Percentiles rank a stretch among this genome's conserved stretches.
phyloP scores from a whole-genome alignment of 2,329 filamentous ascomycete species.

The Plectosphaerella cucumerina region DNA sequence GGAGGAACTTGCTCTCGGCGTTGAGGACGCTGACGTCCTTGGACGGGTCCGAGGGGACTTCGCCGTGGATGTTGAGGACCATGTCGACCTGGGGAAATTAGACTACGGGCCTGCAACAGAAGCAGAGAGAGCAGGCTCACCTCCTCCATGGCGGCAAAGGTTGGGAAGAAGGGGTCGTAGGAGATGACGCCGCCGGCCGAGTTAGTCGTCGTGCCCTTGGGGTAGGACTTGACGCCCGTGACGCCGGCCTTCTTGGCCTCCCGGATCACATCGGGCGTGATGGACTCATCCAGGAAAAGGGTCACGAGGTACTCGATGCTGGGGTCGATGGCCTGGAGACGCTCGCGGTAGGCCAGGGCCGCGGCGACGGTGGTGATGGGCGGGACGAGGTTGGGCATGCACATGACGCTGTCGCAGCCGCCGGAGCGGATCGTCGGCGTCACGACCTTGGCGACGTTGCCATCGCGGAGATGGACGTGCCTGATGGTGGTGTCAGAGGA shows the following conservation, averaged over 20 bases:
- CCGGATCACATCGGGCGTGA: slow-evolving; percentile 66
- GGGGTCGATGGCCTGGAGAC: slow-evolving; percentile 55
- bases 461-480: slow-evolving; percentile 69
- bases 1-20: slow-evolving; percentile 74
- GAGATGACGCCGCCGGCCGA: slow-evolving; percentile 65
- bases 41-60: slow-evolving; percentile 50
- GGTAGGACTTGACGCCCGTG: slow-evolving; percentile 55
- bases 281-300: slow-evolving; percentile 59
- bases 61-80: slow-evolving; percentile 91
- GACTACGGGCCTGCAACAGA: too few relatives aligned
- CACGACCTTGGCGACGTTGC: slow-evolving; percentile 56
- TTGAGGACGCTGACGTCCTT: slow-evolving; percentile 55
- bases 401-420: slow-evolving; percentile 61
- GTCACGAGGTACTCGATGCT: slow-evolving; percentile 71
- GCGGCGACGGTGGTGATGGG: slow-evolving; percentile 57
- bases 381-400: slow-evolving; percentile 63
- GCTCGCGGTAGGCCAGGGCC: slow-evolving; percentile 62
- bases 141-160: slow-evolving; percentile 86
- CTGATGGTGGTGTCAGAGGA: neutral
- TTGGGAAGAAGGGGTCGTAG: slow-evolving; percentile 67
- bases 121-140: too few relatives aligned
- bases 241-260: slow-evolving; percentile 71
- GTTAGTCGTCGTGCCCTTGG: slow-evolving; percentile 58
- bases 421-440: slow-evolving; percentile 49
- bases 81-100: slow-evolving; percentile 49